Conservation (phyloP, 2,329 filamentous ascomycete species). For the Thelonectria blattea region DNA sequence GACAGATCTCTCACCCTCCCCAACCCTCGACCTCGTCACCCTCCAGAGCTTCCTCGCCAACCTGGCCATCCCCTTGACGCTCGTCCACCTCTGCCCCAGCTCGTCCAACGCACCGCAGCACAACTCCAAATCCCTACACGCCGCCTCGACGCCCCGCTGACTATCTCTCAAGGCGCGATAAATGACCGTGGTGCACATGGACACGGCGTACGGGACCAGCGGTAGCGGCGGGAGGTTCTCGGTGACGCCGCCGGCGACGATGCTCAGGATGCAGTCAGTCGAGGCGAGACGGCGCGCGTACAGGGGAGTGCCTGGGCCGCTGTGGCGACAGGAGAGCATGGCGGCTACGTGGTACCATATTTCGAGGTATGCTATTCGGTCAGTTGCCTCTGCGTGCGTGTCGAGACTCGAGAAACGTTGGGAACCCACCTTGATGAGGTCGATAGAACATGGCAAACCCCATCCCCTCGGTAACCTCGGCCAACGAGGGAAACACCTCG, state of each 20-base stretch:
- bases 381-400: neutral
- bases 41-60: slow-evolving; percentile 12
- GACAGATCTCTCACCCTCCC: too few species aligned
- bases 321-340: slow-evolving; percentile 22
- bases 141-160: slow-evolving; percentile 3
- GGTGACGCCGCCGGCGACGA: neutral
- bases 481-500: slow-evolving; percentile 7
- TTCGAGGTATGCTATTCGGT: slow-evolving; percentile 13
- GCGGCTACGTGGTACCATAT: slow-evolving; percentile 24
- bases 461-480: slow-evolving; percentile 14
- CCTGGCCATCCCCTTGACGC: slow-evolving; percentile 16
- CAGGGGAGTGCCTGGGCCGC: slow-evolving; percentile 14
- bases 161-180: slow-evolving; percentile 21
- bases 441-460: slow-evolving; percentile 12
- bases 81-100: slow-evolving; percentile 17
- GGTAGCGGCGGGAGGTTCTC: slow-evolving; percentile 18
- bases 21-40: neutral
- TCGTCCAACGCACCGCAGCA: slow-evolving; percentile 21
- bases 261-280: slow-evolving; percentile 11
- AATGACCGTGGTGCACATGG: slow-evolving; percentile 23
- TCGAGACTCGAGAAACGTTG: neutral
- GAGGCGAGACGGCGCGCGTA: slow-evolving; percentile 16
- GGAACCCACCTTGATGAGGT: slow-evolving; percentile 18
- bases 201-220: slow-evolving; percentile 19
- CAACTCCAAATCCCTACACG: slow-evolving; percentile 15